phyloP scores from a whole-genome alignment of 2,329 filamentous ascomycete genomes.

The Arthroderma sp. region DNA sequence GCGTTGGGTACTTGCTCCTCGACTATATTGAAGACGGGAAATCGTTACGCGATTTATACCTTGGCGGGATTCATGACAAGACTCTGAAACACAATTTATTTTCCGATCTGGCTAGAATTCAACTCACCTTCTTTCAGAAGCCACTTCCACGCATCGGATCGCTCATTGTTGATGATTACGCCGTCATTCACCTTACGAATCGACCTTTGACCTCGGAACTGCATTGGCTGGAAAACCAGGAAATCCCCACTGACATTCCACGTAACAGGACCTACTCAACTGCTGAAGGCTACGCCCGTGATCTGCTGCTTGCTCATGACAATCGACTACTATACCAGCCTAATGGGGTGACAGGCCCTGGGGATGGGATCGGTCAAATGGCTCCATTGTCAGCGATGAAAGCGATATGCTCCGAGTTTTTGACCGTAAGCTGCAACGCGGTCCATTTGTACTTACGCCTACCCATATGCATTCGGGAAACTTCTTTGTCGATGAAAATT shows the following conservation, averaged over 20 bases:
- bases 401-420: slow-evolving; percentile 10
- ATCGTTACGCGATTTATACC: slow-evolving; percentile 16
- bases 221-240: slow-evolving; percentile 16
- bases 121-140: slow-evolving; percentile 9
- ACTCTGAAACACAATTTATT: slow-evolving; percentile 14
- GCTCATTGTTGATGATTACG: slow-evolving; percentile 16
- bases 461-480: no score
- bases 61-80: slow-evolving; percentile 6
- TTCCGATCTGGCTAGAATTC: slow-evolving; percentile 9
- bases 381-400: slow-evolving; percentile 18
- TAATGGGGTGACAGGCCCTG: slow-evolving; percentile 9
- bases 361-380: slow-evolving; percentile 1
- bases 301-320: slow-evolving; percentile 17
- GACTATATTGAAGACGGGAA: slow-evolving; percentile 12
- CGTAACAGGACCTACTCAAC: slow-evolving; percentile 15
- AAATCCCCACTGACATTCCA: slow-evolving; percentile 16
- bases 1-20: slow-evolving; percentile 12
- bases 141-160: slow-evolving; percentile 23
- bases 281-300: slow-evolving; percentile 16
- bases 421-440: no score
- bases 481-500: no score
- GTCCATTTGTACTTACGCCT: no score
- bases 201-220: slow-evolving; percentile 16
- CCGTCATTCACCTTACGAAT: slow-evolving; percentile 13
- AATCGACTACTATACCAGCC: slow-evolving; percentile 17